Percentiles rank a stretch among this genome's conserved stretches.
Conservation (phyloP, 805 yeast species). For the Grigorovia jiainica region DNA sequence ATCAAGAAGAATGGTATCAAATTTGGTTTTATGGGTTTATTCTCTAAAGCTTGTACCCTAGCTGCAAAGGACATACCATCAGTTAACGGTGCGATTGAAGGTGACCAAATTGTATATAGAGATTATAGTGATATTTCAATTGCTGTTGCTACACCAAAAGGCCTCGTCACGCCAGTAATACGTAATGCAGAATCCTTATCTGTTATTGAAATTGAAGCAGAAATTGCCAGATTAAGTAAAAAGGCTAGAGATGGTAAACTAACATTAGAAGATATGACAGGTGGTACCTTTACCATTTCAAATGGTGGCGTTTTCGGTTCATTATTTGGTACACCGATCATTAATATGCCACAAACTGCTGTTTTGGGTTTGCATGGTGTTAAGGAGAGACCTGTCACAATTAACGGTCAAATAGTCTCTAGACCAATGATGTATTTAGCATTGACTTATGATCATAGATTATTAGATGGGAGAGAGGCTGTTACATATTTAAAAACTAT, state of each 20-base stretch:
- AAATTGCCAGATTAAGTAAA: constrained; percentile 68
- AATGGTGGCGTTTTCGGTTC: constrained; percentile 99
- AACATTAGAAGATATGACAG: constrained; percentile 96
- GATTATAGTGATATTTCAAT: constrained; percentile 93
- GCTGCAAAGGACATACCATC: constrained; percentile 95
- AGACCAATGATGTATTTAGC: constrained; percentile 99
- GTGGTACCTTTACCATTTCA: constrained; percentile 98
- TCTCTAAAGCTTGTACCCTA: constrained; percentile 84
- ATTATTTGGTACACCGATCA: constrained; percentile 94
- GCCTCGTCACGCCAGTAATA: constrained; percentile 94
- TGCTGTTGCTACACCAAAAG: constrained; percentile 99
- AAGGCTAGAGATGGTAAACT: constrained; percentile 97
- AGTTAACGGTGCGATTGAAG: constrained; percentile 90
- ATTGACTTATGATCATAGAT: constrained; percentile 95
- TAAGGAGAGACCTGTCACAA: constrained; percentile 94
- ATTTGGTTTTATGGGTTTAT: constrained; percentile 98
- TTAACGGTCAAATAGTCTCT: constrained; percentile 88
- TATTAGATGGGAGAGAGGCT: constrained; percentile 97
- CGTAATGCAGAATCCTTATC: constrained; percentile 92
- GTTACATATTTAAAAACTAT: constrained; percentile 93
- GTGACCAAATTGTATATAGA: constrained; percentile 88
- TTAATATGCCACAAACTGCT: constrained; percentile 96
- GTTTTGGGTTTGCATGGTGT: constrained; percentile 96
- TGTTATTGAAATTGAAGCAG: constrained; percentile 82
- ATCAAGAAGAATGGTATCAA: constrained; percentile 88